Evolutionary conservation across 2,329 filamentous ascomycete species (phyloP), one percentile per base, ranked within the genome.

Genomic region (Aspergillus transmontanensis): DNA sequence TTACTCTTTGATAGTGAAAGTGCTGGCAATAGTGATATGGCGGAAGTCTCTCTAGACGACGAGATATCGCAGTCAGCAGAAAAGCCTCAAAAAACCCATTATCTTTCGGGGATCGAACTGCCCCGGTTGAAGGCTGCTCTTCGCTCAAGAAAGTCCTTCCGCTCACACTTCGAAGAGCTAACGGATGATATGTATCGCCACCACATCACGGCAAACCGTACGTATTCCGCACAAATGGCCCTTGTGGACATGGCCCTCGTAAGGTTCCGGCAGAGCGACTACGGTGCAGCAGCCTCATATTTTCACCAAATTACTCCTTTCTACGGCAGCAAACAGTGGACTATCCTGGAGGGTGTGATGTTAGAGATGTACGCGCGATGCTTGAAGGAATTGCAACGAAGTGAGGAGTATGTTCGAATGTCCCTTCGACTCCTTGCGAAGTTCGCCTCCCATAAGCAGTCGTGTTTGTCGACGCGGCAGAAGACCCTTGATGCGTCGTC

Each of bases 181-280:
- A 97, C 92, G 9, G 90, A 95, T 69, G 89, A 91, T 65, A 89
- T 94, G 3, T 86, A 96, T 61, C 90, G 91, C 1, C 91, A 97
- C 73, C 96, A 92, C 74, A 89, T 89, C 16, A 87, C 93, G 5
- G 93, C 94, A 5, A 90, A 89, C 60, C 90, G 94, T 66, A 84
- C 84, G 0, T 90, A 96, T 69, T 91, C 92, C 9, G 89, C 91
- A 0, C 89, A 96, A 69, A 86, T 89, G 23, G 89, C 89, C 64
- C 87, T 94, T 76, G 90, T 92, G 11, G 95, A 99, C 76, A 84
- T 98, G 53, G 95, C 93, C 1, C 86, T 95, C 6, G 81, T 97
- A 57, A 94, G 94, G 71, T 95, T 90, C 69, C 87, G 91, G 64
- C 82, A 91, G 3, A 85, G 86, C 26, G 91, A 98, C 68, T 94